Evolutionary conservation across 345 rosid genomes (phyloP), one percentile per base, ranked within the genome.

Genomic region (Hibiscus trionum): DNA sequence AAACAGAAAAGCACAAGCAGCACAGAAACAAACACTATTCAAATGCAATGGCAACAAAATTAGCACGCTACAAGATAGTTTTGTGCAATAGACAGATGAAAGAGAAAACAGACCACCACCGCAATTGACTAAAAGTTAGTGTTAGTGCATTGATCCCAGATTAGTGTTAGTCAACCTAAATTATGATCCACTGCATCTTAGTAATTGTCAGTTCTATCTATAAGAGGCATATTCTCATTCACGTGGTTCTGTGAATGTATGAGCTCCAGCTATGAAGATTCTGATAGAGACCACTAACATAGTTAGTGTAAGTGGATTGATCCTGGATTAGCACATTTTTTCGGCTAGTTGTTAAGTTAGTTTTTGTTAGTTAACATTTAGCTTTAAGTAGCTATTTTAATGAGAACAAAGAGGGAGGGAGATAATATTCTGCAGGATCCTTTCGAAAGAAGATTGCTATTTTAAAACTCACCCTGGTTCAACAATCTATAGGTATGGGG

Each of bases 391-490:
- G 12, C 7, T 66, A 7, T 26, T 26, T 50, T 9, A 69, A 10
- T 19, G 50, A 37, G 16, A 42, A 42, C 14, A 58, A 71, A 4
- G n/a, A 47, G 37, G 63, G 24, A 11, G 1, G 33, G 69, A 44
- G 21, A 19, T 19, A 33, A 4, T 7, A 3, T 16, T 57, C 9
- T 19, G 24, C 29, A 73, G 11, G 56, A 55, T 37, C 50, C 27
- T 44, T 33, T 74, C 9, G 33, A 69, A 61, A 57, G 47, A 73
- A 5, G 44, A 60, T 24, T 67, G 42, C 33, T 6, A 19, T 11
- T 52, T 50, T 1, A 75, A 82, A 16, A 74, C 89, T 85, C 69
- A 91, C 98, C 97, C 75, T 91, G 96, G 76, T 75, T 90, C 76
- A 92, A 77, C 80, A 94, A 79, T 31, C 91, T 84, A 80, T 75